Evolutionary conservation across 2,329 filamentous ascomycete species (phyloP).

Genomic region (Emmonsia crescens): DNA sequence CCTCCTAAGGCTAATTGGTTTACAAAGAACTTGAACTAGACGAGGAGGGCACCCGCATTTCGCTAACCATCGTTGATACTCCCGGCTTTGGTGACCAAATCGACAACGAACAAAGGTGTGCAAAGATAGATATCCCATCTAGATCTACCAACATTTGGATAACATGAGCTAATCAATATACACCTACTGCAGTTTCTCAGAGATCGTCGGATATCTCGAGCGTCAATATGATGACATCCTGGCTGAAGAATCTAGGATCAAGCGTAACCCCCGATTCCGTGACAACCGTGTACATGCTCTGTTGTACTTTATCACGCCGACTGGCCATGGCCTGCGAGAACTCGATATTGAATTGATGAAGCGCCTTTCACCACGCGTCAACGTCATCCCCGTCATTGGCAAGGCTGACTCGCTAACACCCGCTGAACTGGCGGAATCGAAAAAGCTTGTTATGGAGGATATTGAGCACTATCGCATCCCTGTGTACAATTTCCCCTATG

Average conservation of each 20-base stretch:
- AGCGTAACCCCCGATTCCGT: slow-evolving; percentile 99
- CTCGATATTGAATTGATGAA: slow-evolving; percentile 99
- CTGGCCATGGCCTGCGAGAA: slow-evolving; percentile 93
- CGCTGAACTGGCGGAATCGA: slow-evolving; percentile 92
- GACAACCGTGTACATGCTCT: slow-evolving; percentile 98
- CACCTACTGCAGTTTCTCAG: slow-evolving; percentile 60
- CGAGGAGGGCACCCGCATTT: slow-evolving; percentile 96
- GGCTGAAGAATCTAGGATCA: slow-evolving; percentile 98
- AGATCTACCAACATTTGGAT: slow-evolving; percentile 10
- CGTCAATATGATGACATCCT: slow-evolving; percentile 99
- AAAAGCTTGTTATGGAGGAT: slow-evolving; percentile 99
- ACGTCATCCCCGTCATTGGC: slow-evolving; percentile 97
- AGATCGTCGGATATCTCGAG: slow-evolving; percentile 97
- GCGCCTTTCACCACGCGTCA: slow-evolving; percentile 93
- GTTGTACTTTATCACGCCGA: slow-evolving; percentile 98
- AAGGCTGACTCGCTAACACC: slow-evolving; percentile 97
- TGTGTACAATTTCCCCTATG: slow-evolving; percentile 99
- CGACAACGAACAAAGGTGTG: slow-evolving; percentile 93
- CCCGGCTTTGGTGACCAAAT: slow-evolving; percentile 98
- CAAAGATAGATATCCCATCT: slow-evolving; percentile 8
- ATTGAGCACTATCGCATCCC: slow-evolving; percentile 99
- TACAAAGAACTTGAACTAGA: slow-evolving; percentile 77
- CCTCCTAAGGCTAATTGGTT: slow-evolving; percentile 21
- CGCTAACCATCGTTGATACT: slow-evolving; percentile 95
- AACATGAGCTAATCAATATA: slow-evolving; percentile 7